Conservation (phyloP, 176 grass and related monocot species). For the Sorghum bicolor region Sorghum_bicolor_NCBIv3 NC_012872.2:70505501-70506000, state of each 20-base stretch:
- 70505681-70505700: not conserved
- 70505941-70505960: not conserved
- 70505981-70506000: too few relatives aligned
- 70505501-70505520: not conserved
- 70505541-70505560: slow-evolving; percentile 8
- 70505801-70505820: not conserved
- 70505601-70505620: not conserved
- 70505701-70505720: not conserved
- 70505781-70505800: slow-evolving; percentile 21
- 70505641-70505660: not conserved
- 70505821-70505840: not conserved
- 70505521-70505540: not conserved
- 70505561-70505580: not conserved
- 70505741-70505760: not conserved
- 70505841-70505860: not conserved
- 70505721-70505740: not conserved
- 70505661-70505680: not conserved
- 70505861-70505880: not conserved
- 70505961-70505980: not conserved
- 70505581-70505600: not conserved
- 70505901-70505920: not conserved
- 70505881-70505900: not conserved
- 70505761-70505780: not conserved
- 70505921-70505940: not conserved
- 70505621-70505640: not conserved